Conservation (phyloP, 176 grass and related monocot genomes). For the Stipa capillata region DNA sequence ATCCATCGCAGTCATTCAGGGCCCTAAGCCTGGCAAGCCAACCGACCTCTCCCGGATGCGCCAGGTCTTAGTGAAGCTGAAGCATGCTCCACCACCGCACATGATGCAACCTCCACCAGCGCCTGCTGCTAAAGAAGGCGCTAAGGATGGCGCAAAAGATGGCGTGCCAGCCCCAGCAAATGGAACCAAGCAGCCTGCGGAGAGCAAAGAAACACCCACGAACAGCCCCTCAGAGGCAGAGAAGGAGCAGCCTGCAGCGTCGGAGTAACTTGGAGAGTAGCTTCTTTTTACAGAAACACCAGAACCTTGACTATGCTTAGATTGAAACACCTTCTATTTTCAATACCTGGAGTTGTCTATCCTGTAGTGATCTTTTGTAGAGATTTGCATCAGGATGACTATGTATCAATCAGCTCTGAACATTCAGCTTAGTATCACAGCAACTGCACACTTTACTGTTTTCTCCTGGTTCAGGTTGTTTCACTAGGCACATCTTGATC, state of each 20-base stretch:
- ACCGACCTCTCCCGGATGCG: constrained; percentile 86
- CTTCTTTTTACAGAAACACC: constrained; percentile 13
- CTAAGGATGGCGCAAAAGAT: constrained; percentile 24
- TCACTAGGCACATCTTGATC: neutral
- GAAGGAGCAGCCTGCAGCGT: constrained; percentile 31
- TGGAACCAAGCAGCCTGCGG: constrained; percentile 22
- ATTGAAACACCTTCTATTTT: constrained; percentile 20
- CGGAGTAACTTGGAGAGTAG: constrained; percentile 25
- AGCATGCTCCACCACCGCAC: constrained; percentile 70
- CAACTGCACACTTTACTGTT: constrained; percentile 9
- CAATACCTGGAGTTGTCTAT: neutral
- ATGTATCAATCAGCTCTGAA: constrained; percentile 28
- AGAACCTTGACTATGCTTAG: constrained; percentile 25
- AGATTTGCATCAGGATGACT: constrained; percentile 11
- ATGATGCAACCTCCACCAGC: constrained; percentile 62
- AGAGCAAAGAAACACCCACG: constrained; percentile 21
- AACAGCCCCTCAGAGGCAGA: neutral
- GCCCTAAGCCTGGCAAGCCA: constrained; percentile 86
- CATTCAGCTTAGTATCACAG: constrained; percentile 31
- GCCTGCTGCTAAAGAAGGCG: constrained; percentile 30
- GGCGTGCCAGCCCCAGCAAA: constrained; percentile 16
- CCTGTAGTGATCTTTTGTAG: constrained; percentile 43
- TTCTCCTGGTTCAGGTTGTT: neutral
- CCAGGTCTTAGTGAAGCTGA: constrained; percentile 78
- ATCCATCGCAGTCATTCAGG: constrained; percentile 66